Conservation (phyloP, 2,329 filamentous ascomycete species). For the Cladophialophora immunda region DNA sequence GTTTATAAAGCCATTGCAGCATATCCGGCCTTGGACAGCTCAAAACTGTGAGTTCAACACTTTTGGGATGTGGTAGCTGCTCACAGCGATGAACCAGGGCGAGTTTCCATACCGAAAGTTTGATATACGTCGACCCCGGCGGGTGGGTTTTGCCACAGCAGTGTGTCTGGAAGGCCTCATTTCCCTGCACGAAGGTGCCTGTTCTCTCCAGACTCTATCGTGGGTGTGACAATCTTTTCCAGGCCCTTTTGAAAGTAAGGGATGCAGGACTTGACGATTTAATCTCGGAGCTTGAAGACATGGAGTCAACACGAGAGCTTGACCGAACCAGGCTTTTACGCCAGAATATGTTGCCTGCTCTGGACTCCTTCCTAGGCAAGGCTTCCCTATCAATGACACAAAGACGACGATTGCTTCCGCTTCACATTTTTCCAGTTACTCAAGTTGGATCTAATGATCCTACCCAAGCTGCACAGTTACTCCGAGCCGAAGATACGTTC, state of each 20-base stretch:
- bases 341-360: conserved; percentile 24
- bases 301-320: conserved; percentile 17
- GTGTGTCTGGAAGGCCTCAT: conserved; percentile 25
- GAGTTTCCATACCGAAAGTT: conserved; percentile 15
- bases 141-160: conserved; percentile 17
- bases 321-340: conserved; percentile 19
- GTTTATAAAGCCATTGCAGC: conserved; percentile 21
- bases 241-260: conserved; percentile 19
- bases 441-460: conserved; percentile 18
- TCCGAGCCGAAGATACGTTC: conserved; percentile 24
- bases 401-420: conserved; percentile 17
- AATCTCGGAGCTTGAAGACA: conserved; percentile 21
- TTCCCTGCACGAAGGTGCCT: conserved; percentile 20
- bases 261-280: conserved; percentile 26
- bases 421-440: conserved; percentile 25
- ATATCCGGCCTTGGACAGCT: conserved; percentile 12
- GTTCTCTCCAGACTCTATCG: conserved; percentile 28
- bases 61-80: conserved; percentile 19
- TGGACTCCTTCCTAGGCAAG: conserved; percentile 23
- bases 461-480: conserved; percentile 1
- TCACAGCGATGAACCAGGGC: conserved; percentile 21
- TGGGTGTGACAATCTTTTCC: conserved; percentile 19
- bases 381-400: conserved; percentile 12
- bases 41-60: conserved; percentile 22
- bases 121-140: conserved; percentile 24